Evolutionary conservation across 768 basidiomycete genomes (phyloP).

Genomic region (Boletus rubropictus): DNA sequence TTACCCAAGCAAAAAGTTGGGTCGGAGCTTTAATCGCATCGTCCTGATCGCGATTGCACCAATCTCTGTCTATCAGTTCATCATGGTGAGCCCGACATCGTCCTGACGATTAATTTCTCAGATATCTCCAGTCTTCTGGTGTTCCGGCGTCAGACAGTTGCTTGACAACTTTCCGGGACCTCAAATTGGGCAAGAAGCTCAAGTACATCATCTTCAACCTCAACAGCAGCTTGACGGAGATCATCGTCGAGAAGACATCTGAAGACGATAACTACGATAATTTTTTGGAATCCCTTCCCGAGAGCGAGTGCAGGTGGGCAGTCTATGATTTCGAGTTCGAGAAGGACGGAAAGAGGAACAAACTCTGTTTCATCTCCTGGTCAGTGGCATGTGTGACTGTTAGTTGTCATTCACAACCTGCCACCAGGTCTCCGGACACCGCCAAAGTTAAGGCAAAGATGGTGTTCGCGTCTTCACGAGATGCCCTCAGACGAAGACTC

Average conservation of each 20-base stretch:
- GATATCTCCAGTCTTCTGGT: conserved; percentile 25
- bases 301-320: conserved; percentile 73
- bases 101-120: neutral
- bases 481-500: conserved; percentile 66
- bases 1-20: conserved; percentile 24
- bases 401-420: neutral
- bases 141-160: conserved; percentile 53
- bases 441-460: conserved; percentile 90
- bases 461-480: conserved; percentile 89
- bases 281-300: conserved; percentile 71
- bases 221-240: conserved; percentile 53
- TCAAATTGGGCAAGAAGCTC: conserved; percentile 43
- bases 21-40: conserved; percentile 21
- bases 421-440: conserved; percentile 73
- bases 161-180: conserved; percentile 7
- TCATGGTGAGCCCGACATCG: conserved; percentile 26
- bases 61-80: conserved; percentile 17
- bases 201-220: conserved; percentile 87
- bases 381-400: conserved; percentile 38
- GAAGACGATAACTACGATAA: conserved; percentile 51
- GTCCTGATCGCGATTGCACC: conserved; percentile 23
- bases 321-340: conserved; percentile 88
- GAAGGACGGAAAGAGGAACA: conserved; percentile 76
- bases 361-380: conserved; percentile 85
- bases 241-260: conserved; percentile 69